Percentiles rank a stretch among this genome's conserved stretches.
Evolutionary conservation across 768 basidiomycete genomes (phyloP).

Genomic region (Daedalea quercina): DNA sequence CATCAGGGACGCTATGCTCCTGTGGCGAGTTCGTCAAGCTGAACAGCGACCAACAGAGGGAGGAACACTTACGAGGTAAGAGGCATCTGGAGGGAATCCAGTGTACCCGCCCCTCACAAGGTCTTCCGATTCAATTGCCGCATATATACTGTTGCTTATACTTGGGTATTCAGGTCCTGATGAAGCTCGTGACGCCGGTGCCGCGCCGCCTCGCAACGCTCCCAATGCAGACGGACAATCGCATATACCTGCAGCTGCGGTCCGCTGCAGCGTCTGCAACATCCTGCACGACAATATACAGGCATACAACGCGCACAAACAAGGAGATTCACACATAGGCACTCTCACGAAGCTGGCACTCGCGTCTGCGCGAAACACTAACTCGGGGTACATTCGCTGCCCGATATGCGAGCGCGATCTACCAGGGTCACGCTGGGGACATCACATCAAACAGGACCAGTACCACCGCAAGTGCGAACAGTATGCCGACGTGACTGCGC

Average conservation of each 20-base stretch:
- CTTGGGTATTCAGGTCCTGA: too few relatives aligned
- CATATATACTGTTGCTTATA: too few relatives aligned
- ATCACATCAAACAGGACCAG: not conserved
- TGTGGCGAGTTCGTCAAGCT: too few relatives aligned
- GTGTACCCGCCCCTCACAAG: too few relatives aligned
- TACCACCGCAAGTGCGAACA: not conserved
- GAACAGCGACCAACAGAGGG: too few relatives aligned
- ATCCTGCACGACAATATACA: not conserved
- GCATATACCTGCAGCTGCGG: not conserved
- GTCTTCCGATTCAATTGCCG: too few relatives aligned
- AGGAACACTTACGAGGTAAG: too few relatives aligned
- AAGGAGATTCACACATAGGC: not conserved
- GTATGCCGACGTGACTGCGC: not conserved
- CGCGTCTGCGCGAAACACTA: not conserved
- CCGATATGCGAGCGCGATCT: not conserved
- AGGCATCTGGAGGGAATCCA: too few relatives aligned
- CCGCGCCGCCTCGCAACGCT: too few relatives aligned
- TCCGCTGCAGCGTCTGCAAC: not conserved
- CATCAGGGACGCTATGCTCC: too few relatives aligned
- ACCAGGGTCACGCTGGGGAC: not conserved
- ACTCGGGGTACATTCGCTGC: not conserved
- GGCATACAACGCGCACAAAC: not conserved
- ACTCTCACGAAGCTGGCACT: not conserved
- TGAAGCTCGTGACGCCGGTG: too few relatives aligned
- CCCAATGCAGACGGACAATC: too few relatives aligned